Percentiles rank a stretch among this genome's conserved stretches.
phyloP scores from a whole-genome alignment of 441 rosid species.

The Pelargonium fulgidum region DNA sequence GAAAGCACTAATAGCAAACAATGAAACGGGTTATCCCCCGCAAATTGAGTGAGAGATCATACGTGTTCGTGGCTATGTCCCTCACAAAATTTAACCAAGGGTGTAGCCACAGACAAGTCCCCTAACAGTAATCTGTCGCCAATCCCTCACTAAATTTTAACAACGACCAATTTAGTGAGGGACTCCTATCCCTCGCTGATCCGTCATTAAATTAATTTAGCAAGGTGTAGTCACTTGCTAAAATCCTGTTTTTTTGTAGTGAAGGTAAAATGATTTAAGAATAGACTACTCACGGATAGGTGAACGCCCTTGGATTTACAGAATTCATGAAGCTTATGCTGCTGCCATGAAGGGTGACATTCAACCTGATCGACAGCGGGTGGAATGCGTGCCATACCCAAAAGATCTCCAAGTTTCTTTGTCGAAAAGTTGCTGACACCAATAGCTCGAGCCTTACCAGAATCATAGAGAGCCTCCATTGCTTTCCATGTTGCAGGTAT shows the following conservation, averaged over 20 bases:
- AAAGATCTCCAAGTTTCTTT: slow-evolving; percentile 57
- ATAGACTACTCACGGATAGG: slow-evolving; percentile 20
- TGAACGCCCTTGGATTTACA: neutral
- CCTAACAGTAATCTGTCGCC: too few species aligned
- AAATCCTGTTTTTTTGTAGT: too few species aligned
- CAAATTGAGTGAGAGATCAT: too few species aligned
- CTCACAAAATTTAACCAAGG: too few species aligned
- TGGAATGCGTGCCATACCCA: slow-evolving; percentile 50
- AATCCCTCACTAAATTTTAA: too few species aligned
- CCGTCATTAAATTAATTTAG: slow-evolving; percentile 13
- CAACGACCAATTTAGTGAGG: too few species aligned
- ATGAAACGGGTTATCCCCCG: neutral
- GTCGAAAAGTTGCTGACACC: slow-evolving; percentile 82
- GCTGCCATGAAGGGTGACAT: neutral
- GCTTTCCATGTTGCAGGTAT: slow-evolving; percentile 69
- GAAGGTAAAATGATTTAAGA: too few species aligned
- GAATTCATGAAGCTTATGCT: neutral
- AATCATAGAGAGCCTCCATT: slow-evolving; percentile 63
- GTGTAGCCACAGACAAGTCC: too few species aligned
- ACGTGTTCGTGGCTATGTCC: too few species aligned
- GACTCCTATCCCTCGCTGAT: slow-evolving; percentile 38
- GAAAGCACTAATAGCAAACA: neutral
- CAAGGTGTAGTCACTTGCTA: too few species aligned
- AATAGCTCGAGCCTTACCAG: slow-evolving; percentile 63
- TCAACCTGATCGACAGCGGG: slow-evolving; percentile 62